Evolutionary conservation across 1,284 basidiomycete species (phyloP).

Genomic region (Mycena citricolor): DNA sequence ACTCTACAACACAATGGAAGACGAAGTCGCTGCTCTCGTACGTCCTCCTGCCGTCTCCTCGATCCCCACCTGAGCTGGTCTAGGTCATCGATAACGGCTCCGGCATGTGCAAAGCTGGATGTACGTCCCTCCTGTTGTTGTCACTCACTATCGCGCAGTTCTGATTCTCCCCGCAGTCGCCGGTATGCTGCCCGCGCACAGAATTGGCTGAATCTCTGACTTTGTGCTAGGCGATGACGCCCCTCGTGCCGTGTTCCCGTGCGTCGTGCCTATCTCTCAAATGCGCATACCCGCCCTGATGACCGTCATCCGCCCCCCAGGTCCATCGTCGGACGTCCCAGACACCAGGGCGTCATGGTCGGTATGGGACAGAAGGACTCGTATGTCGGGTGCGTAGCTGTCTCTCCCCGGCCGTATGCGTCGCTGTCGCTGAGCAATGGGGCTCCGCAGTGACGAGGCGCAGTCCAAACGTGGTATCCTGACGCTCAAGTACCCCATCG

Average conservation of each 20-base stretch:
- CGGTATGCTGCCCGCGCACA: too few relatives aligned
- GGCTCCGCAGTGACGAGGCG: conserved; percentile 78
- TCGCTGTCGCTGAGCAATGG: conserved; percentile 3
- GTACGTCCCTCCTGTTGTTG: too few relatives aligned
- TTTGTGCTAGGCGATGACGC: conserved; percentile 28
- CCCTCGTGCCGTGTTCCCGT: conserved; percentile 23
- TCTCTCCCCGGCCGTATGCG: too few relatives aligned
- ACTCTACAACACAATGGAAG: conserved; percentile 16
- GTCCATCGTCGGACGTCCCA: conserved; percentile 91
- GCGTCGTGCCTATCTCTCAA: too few relatives aligned
- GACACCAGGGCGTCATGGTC: conserved; percentile 93
- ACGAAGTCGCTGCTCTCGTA: conserved; percentile 21
- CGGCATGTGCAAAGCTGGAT: conserved; percentile 29
- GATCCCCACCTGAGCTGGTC: too few relatives aligned
- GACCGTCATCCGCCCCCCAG: too few relatives aligned
- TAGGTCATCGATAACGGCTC: conserved; percentile 26
- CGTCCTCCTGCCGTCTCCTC: background rate
- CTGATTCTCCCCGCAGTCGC: too few relatives aligned
- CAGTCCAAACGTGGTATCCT: conserved; percentile 96
- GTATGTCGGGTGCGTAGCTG: conserved; percentile 75
- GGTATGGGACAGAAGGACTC: conserved; percentile 88
- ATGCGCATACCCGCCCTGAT: too few relatives aligned
- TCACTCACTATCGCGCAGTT: too few relatives aligned
- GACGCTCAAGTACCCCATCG: conserved; percentile 85
- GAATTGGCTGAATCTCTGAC: too few relatives aligned